Evolutionary conservation across 2,329 filamentous ascomycete species (phyloP), one percentile per base, ranked within the genome.

Genomic region (Emmonsiellopsis sp.): DNA sequence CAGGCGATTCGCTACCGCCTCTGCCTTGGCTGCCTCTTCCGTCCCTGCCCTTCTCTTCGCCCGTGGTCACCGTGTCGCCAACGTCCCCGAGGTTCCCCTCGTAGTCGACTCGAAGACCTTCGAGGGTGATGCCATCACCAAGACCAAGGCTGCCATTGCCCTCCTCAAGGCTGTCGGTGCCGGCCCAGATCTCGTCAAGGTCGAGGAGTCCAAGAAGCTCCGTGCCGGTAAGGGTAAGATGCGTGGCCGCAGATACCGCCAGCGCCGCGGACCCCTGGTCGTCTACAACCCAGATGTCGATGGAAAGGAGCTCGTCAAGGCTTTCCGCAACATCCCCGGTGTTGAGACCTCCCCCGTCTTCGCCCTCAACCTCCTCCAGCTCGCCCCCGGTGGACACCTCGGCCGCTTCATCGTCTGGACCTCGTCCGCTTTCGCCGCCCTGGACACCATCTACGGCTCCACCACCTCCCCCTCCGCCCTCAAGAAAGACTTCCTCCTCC

Each of bases 321-420:
- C 90, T 68, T 96, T 96, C 89, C 91, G 93, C 83, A 98, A 98
- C 86, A 87, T 98, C 71, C 84, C 93, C 70, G 93, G 93, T 79
- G 91, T 97, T 65, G 93, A 98, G 87, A 95, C 90, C 63, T 91
- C 82, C 71, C 86, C 91, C 65, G 91, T 96, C 76, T 91, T 86
- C 79, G 80, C 89, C 63, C 84, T 98, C 70, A 96, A 97, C 85
- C 91, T 97, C 70, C 89, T 98, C 75, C 93, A 98, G 83, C 89
- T 98, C 73, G 93, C 93, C 64, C 93, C 93, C 66, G 93, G 93
- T 83, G 94, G 93, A 70, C 93, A 98, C 80, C 88, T 98, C 67
- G 93, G 93, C 68, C 93, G 93, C 71, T 98, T 98, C 85, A 84
- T 98, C 76, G 83, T 98, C 83, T 98, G 93, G 93, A 93, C 93